A percentile compares a stretch with the other conserved stretches of the same genome.
Evolutionary conservation across 768 basidiomycete species (phyloP).

Genomic region (Clavulina sp.): DNA sequence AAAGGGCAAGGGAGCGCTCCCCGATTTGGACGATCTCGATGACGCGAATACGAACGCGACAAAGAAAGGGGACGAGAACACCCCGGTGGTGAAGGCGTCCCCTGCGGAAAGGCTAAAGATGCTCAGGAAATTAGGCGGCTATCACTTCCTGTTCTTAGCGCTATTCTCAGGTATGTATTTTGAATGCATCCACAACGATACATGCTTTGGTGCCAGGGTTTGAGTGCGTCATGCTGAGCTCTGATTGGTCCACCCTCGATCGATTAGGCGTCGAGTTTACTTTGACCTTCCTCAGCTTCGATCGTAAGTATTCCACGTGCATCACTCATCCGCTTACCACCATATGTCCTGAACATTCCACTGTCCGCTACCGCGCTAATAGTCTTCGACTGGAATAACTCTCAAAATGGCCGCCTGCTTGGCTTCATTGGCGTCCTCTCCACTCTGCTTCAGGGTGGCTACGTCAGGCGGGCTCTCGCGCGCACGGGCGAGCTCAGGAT

Average conservation of each 20-base stretch:
- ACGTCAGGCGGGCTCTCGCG: constrained; percentile 67
- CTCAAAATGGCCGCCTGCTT: constrained; percentile 71
- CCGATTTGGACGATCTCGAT: neutral
- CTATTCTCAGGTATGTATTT: constrained; percentile 55
- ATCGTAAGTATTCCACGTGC: constrained; percentile 33
- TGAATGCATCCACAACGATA: neutral
- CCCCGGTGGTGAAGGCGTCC: too few species aligned
- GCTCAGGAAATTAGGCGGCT: constrained; percentile 40
- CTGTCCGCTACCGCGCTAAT: neutral
- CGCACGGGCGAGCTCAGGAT: constrained; percentile 66
- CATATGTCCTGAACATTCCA: neutral
- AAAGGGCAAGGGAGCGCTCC: constrained; percentile 27
- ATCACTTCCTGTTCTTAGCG: constrained; percentile 76
- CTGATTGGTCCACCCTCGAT: neutral
- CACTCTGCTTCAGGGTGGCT: constrained; percentile 82
- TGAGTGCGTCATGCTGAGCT: neutral
- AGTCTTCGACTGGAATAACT: constrained; percentile 85
- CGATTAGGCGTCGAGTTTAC: constrained; percentile 77
- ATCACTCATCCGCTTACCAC: neutral
- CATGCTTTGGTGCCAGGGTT: neutral
- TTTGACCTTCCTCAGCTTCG: constrained; percentile 84
- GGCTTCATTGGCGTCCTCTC: constrained; percentile 80
- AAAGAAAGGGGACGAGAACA: neutral
- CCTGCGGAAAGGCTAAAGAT: constrained; percentile 27
- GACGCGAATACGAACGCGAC: neutral